A percentile compares a stretch with the other conserved stretches of the same genome.
phyloP scores from a whole-genome alignment of 495 filamentous ascomycete genomes.

The Aspergillus steynii region DNA sequence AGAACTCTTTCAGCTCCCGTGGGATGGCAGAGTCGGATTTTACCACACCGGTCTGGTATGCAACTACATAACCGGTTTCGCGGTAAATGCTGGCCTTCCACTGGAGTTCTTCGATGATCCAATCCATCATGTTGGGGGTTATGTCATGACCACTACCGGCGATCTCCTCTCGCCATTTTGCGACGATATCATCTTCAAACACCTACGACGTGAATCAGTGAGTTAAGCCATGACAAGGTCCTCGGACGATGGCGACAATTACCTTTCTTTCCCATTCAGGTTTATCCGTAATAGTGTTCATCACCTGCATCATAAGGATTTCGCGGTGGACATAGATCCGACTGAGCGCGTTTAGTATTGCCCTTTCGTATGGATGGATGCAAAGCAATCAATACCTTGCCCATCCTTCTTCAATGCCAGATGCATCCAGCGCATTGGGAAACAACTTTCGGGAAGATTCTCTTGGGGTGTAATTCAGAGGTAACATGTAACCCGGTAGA shows the following conservation, averaged over 20 bases:
- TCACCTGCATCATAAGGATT: conserved; percentile 35
- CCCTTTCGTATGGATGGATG: background rate
- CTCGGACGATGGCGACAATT: background rate
- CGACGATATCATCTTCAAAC: conserved; percentile 45
- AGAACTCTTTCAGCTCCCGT: conserved; percentile 21
- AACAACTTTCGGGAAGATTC: background rate
- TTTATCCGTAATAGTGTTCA: conserved; percentile 47
- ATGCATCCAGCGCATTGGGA: conserved; percentile 9
- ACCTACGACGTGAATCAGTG: conserved; percentile 17
- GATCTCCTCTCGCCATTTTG: conserved; percentile 41
- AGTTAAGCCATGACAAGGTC: no score
- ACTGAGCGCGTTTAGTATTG: background rate
- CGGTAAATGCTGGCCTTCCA: conserved; percentile 39
- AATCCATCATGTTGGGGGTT: conserved; percentile 50
- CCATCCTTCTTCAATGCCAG: conserved; percentile 7
- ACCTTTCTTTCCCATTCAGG: conserved; percentile 41
- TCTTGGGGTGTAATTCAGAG: no score
- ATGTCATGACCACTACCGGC: conserved; percentile 30
- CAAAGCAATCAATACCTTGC: background rate
- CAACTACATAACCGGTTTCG: conserved; percentile 31
- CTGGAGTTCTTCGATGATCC: conserved; percentile 51
- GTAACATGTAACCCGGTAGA: no score
- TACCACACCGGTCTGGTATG: conserved; percentile 33
- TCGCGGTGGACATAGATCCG: conserved; percentile 33
- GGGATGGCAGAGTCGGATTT: conserved; percentile 39